Evolutionary conservation across 1,284 basidiomycete genomes (phyloP).

Genomic region (Tilletia walkeri): DNA sequence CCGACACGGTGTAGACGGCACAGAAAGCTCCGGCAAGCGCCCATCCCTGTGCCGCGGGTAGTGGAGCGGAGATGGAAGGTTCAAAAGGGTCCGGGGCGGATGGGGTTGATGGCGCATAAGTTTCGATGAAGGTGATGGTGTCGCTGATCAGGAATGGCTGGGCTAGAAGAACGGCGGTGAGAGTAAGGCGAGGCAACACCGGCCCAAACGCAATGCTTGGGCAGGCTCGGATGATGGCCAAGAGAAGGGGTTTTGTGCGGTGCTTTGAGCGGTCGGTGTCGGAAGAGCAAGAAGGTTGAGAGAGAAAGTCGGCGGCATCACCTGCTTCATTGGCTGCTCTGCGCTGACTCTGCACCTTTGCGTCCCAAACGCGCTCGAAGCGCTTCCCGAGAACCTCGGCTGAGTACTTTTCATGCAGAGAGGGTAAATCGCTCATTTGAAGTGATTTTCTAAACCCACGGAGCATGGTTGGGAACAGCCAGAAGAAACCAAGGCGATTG

Average conservation of each 20-base stretch:
- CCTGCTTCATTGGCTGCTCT: not conserved
- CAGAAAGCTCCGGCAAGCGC: conserved; percentile 46
- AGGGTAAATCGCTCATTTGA: not conserved
- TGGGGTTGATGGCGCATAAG: conserved; percentile 20
- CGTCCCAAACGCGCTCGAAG: not conserved
- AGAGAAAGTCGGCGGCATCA: too few species aligned
- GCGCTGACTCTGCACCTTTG: not conserved
- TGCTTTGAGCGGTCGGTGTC: too few species aligned
- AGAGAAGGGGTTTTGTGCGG: not conserved
- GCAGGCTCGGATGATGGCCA: not conserved
- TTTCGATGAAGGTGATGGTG: conserved; percentile 43
- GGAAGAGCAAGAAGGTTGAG: too few species aligned
- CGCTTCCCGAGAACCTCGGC: not conserved
- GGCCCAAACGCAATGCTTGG: not conserved
- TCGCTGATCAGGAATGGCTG: conserved; percentile 41
- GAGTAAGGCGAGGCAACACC: conserved; percentile 20
- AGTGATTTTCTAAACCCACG: not conserved
- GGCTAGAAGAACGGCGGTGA: conserved; percentile 33
- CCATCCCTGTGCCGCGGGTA: conserved; percentile 44
- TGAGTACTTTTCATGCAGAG: not conserved
- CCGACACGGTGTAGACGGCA: conserved; percentile 37
- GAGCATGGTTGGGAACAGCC: conserved; percentile 14
- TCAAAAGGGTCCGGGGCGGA: too few species aligned
- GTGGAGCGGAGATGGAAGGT: conserved; percentile 22
- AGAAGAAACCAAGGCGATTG: conserved; percentile 18